These are phyloP conservation scores for Sporodiniella umbellata DNA, from an alignment of 371 early-diverging fungal species.

Conservation along the genomic window DNA sequence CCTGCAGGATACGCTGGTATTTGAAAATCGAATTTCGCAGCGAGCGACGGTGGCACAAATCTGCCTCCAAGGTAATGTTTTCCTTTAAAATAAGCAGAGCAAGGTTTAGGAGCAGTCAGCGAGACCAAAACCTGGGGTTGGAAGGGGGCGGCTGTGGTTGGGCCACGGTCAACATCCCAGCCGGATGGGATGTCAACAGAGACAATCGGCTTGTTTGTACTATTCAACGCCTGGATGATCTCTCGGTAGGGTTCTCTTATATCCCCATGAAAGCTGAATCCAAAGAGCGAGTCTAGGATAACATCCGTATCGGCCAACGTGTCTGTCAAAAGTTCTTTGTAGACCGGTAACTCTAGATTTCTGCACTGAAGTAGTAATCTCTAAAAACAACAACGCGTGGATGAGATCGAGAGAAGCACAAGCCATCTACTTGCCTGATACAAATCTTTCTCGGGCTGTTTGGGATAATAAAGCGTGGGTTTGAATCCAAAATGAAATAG, in stretches of 20 bases:
- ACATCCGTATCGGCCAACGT: slow-evolving; percentile 45
- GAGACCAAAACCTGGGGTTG: slow-evolving; percentile 83
- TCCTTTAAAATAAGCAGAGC: slow-evolving; percentile 71
- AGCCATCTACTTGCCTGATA: slow-evolving; percentile 66
- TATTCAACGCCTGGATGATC: slow-evolving; percentile 52
- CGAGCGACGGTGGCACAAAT: slow-evolving; percentile 74
- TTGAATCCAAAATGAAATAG: slow-evolving; percentile 83
- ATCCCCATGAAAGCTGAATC: slow-evolving; percentile 84
- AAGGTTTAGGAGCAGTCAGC: slow-evolving; percentile 86
- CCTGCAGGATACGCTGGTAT: slow-evolving; percentile 63
- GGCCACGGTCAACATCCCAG: slow-evolving; percentile 89
- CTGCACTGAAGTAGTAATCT: slow-evolving; percentile 67
- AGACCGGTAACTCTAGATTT: slow-evolving; percentile 64
- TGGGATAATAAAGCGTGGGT: slow-evolving; percentile 78
- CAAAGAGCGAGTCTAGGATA: slow-evolving; percentile 89
- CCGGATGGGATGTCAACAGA: slow-evolving; percentile 93
- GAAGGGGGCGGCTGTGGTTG: slow-evolving; percentile 39
- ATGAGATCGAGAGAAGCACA: no score
- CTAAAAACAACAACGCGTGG: slow-evolving; percentile 30
- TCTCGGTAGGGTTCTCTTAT: slow-evolving; percentile 79
- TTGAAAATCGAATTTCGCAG: slow-evolving; percentile 56
- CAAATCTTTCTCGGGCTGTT: slow-evolving; percentile 63
- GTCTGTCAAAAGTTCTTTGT: slow-evolving; percentile 18
- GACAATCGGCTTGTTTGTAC: slow-evolving; percentile 56
- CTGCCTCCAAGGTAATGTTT: slow-evolving; percentile 85